A percentile compares a stretch with the other conserved stretches of the same genome.
phyloP scores from a whole-genome alignment of 495 filamentous ascomycete genomes.

The Aspergillus sparsus region DNA sequence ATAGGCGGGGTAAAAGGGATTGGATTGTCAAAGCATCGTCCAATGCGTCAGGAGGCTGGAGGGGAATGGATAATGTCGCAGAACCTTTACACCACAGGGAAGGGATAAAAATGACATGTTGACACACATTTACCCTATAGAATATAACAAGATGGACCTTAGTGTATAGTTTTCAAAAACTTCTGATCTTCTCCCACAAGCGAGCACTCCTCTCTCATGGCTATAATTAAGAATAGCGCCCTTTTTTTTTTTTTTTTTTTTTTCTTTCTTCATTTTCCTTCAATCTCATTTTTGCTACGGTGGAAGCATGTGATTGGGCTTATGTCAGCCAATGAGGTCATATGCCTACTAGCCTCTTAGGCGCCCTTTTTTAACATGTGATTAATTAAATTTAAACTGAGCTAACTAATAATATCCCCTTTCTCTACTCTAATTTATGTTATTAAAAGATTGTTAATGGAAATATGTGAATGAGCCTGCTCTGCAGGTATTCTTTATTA shows the following conservation, averaged over 20 bases:
- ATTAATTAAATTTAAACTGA: too few relatives aligned
- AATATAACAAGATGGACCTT: too few relatives aligned
- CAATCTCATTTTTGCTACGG: neutral
- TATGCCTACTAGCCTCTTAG: neutral
- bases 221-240: neutral
- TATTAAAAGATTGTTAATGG: too few relatives aligned
- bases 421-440: too few relatives aligned
- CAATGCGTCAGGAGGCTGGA: slow-evolving; percentile 4
- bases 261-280: neutral
- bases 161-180: neutral
- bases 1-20: slow-evolving; percentile 14
- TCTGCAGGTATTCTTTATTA: too few relatives aligned
- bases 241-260: slow-evolving; percentile 13
- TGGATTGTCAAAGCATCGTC: slow-evolving; percentile 17
- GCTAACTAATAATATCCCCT: too few relatives aligned
- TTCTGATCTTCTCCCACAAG: too few relatives aligned
- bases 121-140: neutral
- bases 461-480: too few relatives aligned
- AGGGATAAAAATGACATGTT: slow-evolving; percentile 3
- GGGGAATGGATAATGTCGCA: slow-evolving; percentile 7
- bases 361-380: too few relatives aligned
- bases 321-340: slow-evolving; percentile 20
- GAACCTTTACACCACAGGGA: slow-evolving; percentile 5
- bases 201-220: neutral
- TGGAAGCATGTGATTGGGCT: slow-evolving; percentile 23